phyloP scores from a whole-genome alignment of 768 basidiomycete species.

The Chalciporus pseudorubinellus region DNA sequence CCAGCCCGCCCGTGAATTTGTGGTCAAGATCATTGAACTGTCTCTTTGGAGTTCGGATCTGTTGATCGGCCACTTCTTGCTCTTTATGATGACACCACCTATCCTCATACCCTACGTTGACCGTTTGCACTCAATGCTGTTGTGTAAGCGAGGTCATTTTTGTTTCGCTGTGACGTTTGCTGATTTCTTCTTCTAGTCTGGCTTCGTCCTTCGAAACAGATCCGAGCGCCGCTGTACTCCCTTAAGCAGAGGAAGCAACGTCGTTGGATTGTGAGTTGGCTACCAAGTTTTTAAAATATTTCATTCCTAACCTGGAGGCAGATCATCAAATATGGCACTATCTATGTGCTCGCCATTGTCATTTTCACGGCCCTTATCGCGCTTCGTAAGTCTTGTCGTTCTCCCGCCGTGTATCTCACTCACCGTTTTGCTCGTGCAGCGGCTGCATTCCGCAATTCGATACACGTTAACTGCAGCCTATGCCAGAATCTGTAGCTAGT shows the following conservation, averaged over 20 bases:
- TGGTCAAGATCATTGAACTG: slow-evolving; percentile 97
- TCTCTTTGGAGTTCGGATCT: slow-evolving; percentile 96
- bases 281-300: background rate
- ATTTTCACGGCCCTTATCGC: slow-evolving; percentile 75
- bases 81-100: slow-evolving; percentile 89
- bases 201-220: slow-evolving; percentile 92
- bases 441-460: slow-evolving; percentile 54
- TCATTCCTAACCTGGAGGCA: slow-evolving; percentile 28
- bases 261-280: slow-evolving; percentile 73
- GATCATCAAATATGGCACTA: slow-evolving; percentile 80
- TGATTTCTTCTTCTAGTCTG: slow-evolving; percentile 60
- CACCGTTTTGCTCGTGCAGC: slow-evolving; percentile 38
- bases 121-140: slow-evolving; percentile 82
- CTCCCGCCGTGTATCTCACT: slow-evolving; percentile 5
- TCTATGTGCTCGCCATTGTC: slow-evolving; percentile 68
- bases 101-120: slow-evolving; percentile 90
- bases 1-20: slow-evolving; percentile 95
- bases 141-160: slow-evolving; percentile 58
- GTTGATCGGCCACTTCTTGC: slow-evolving; percentile 78
- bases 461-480: slow-evolving; percentile 63
- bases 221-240: slow-evolving; percentile 87
- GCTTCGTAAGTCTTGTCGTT: slow-evolving; percentile 57
- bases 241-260: slow-evolving; percentile 88
- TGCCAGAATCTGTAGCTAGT: slow-evolving; percentile 63
- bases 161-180: background rate